Conservation (phyloP, 768 basidiomycete genomes). For the Kondoa malvinella region DNA sequence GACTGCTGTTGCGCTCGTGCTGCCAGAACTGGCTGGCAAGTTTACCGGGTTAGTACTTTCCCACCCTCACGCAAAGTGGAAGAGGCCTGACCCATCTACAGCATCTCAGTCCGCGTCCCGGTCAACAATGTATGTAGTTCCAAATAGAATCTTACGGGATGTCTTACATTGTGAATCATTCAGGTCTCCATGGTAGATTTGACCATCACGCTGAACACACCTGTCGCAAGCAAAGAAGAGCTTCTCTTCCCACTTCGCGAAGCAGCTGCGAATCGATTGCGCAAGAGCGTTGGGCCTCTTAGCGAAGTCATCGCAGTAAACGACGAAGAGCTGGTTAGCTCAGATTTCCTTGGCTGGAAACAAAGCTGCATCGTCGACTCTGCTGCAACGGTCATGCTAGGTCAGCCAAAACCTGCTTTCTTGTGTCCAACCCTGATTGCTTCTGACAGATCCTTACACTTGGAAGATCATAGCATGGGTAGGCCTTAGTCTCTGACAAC, state of each 20-base stretch:
- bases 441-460: neutral
- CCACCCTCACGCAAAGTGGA: neutral
- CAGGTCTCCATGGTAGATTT: slow-evolving; percentile 32
- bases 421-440: neutral
- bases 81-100: neutral
- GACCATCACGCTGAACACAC: slow-evolving; percentile 28
- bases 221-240: slow-evolving; percentile 28
- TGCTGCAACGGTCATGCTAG: slow-evolving; percentile 29
- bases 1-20: slow-evolving; percentile 31
- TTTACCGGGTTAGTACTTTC: slow-evolving; percentile 28
- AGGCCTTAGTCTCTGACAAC: neutral
- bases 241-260: slow-evolving; percentile 29
- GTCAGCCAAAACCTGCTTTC: slow-evolving; percentile 28
- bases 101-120: slow-evolving; percentile 33
- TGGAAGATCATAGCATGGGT: neutral
- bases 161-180: neutral
- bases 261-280: slow-evolving; percentile 20
- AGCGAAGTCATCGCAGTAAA: slow-evolving; percentile 28
- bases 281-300: slow-evolving; percentile 15
- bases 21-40: slow-evolving; percentile 32
- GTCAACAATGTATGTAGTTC: slow-evolving; percentile 29
- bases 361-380: slow-evolving; percentile 29
- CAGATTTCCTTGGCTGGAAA: slow-evolving; percentile 29
- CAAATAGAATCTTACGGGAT: neutral
- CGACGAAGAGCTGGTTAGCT: slow-evolving; percentile 32